Percentiles rank a stretch among this genome's conserved stretches.
phyloP scores from a whole-genome alignment of 2,329 filamentous ascomycete genomes.

The Scedosporium boydii region DNA sequence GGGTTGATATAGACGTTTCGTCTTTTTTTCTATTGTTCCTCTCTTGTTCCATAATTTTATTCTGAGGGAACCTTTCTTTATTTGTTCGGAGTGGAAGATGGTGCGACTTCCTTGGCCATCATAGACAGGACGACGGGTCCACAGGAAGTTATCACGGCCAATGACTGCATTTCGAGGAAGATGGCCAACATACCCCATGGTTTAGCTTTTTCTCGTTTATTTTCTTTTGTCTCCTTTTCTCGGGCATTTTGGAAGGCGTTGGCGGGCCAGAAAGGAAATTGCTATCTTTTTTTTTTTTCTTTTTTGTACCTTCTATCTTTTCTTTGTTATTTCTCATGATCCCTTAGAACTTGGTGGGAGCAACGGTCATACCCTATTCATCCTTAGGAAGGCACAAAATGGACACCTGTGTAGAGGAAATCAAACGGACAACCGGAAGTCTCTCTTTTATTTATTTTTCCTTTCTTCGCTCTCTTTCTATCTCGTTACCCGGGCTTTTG shows the following conservation, averaged over 20 bases:
- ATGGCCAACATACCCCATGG: not conserved
- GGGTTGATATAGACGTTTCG: not conserved
- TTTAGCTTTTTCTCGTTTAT: not conserved
- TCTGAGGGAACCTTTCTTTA: constrained; percentile 9
- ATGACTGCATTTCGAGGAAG: not conserved
- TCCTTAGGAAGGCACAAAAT: not conserved
- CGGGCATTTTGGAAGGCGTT: too few relatives aligned
- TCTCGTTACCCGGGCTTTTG: not conserved
- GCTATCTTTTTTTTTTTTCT: not conserved
- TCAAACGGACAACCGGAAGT: not conserved
- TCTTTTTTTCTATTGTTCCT: constrained; percentile 3
- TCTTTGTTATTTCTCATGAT: not conserved
- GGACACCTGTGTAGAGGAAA: not conserved
- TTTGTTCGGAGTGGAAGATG: constrained; percentile 4
- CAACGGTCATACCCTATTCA: not conserved
- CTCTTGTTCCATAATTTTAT: not conserved
- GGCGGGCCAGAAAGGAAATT: not conserved
- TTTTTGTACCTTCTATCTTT: constrained; percentile 2
- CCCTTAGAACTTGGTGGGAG: not conserved
- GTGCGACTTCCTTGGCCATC: not conserved
- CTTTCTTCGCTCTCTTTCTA: not conserved
- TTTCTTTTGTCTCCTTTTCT: too few relatives aligned
- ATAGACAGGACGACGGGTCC: not conserved
- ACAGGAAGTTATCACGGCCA: not conserved
- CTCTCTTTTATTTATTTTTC: not conserved